Percentiles rank a stretch among this genome's conserved stretches.
These are phyloP conservation scores for Gossypioides kirkii DNA, from an alignment of 345 rosid genomes.

Conservation along the genomic window DNA sequence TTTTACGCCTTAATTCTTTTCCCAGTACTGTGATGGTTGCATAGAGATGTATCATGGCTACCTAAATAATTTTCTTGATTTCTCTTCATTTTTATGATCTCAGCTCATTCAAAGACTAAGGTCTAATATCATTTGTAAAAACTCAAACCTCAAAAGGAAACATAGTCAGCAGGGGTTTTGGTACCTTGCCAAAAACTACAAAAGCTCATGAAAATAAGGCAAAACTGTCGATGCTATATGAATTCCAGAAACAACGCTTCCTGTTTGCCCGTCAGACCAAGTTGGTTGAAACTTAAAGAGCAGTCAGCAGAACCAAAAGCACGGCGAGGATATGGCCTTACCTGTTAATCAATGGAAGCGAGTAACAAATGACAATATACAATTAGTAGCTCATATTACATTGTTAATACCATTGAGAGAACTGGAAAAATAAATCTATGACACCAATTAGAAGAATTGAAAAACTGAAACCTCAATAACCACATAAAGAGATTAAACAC, in stretches of 20 bases:
- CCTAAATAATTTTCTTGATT: neutral
- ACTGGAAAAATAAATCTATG: neutral
- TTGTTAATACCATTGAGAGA: neutral
- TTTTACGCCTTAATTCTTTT: neutral
- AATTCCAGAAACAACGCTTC: constrained; percentile 77
- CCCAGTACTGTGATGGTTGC: neutral
- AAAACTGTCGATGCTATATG: constrained; percentile 26
- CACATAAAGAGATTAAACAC: neutral
- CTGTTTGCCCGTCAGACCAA: constrained; percentile 71
- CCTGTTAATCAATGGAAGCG: constrained; percentile 38
- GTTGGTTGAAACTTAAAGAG: constrained; percentile 50
- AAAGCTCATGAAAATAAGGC: neutral
- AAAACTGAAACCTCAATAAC: neutral
- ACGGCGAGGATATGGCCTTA: constrained; percentile 69
- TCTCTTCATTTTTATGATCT: neutral
- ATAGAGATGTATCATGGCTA: neutral
- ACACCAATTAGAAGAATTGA: neutral
- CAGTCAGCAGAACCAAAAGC: constrained; percentile 44
- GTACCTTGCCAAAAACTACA: neutral
- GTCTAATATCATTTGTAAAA: neutral
- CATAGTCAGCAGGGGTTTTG: neutral
- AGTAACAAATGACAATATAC: neutral
- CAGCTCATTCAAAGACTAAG: neutral
- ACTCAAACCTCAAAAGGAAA: neutral
- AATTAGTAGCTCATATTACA: neutral